Evolutionary conservation across 23 red algal species (phyloP), one percentile per base, ranked within the genome.

Genomic region (Gracilariopsis chorda): DNA sequence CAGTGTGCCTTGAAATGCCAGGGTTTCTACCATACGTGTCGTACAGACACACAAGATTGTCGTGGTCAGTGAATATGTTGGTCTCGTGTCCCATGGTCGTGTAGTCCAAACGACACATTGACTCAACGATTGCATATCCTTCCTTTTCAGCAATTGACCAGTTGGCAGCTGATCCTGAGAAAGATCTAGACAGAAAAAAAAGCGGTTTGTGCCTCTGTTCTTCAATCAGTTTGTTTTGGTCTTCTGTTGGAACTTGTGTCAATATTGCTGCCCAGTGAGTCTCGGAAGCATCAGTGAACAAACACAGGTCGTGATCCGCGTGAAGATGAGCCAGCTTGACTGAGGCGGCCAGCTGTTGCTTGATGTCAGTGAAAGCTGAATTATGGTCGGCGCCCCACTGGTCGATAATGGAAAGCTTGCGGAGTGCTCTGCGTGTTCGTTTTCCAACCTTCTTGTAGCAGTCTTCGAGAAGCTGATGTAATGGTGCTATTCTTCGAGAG

Each of bases 221-320:
- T 35, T 86, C 60, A 23, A 86, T 4, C 7, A 28, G 24, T 45
- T 39, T 3, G 47, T 86, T 68, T 28, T 17, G 24, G 6, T 65
- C 53, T 37, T 67, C 53, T 14, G n/a, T 20, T 29, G 52, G 55
- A 11, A 84, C 49, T 65, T 84, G 80, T 32, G 53, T 63, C 53
- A 84, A 55, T 16, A 84, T 44, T 51, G 52, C 39, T 20, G 80
- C 51, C 80, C 51, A 65, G 29, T 84, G 80, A 24, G 80, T 84
- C 8, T 84, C 80, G 12, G 80, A 84, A 9, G 80, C 59, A 51
- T 67, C 80, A 11, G 59, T 84, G 58, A 84, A 84, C 7, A 84
- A 39, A 28, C 80, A 84, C 6, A 84, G 14, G 39, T 17, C 11
- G 46, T 84, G 80, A 41, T 65, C 42, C 29, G 17, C 13, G 10